Conservation (phyloP, 176 grass and related monocot genomes). For the Lolium perenne region DNA sequence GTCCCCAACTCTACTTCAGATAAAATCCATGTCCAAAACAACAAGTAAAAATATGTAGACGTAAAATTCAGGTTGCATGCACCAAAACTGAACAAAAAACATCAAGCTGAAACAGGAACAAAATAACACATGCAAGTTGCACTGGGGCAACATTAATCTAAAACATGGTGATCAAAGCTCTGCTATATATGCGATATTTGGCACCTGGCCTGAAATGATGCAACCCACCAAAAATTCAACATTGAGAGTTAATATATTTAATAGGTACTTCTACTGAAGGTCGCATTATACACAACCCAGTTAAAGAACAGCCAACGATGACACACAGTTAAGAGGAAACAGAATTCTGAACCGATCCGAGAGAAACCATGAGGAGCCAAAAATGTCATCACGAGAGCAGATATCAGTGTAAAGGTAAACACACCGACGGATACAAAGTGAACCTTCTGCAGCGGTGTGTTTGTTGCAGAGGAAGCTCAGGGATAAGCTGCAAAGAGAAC, state of each 20-base stretch:
- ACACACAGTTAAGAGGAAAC: background rate
- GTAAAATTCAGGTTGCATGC: background rate
- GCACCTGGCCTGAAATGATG: background rate
- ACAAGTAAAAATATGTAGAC: background rate
- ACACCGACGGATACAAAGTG: background rate
- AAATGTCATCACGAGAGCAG: background rate
- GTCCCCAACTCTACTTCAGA: too few relatives aligned
- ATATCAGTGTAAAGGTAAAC: background rate
- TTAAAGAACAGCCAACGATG: background rate
- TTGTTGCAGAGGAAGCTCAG: background rate
- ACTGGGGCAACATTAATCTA: background rate
- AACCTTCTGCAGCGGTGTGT: background rate
- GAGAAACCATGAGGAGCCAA: background rate
- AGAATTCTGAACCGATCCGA: background rate
- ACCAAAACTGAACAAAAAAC: background rate
- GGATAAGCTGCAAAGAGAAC: background rate
- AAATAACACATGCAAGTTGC: background rate
- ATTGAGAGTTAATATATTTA: background rate
- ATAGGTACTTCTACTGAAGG: background rate
- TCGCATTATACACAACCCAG: background rate
- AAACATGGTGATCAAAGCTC: background rate
- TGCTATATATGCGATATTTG: background rate
- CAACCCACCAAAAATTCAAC: background rate
- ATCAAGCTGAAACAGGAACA: background rate
- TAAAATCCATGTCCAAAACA: too few relatives aligned